Base-by-base conservation (phyloP, 2,329 filamentous ascomycete species). In the Albophoma yamanashiensis region DNA sequence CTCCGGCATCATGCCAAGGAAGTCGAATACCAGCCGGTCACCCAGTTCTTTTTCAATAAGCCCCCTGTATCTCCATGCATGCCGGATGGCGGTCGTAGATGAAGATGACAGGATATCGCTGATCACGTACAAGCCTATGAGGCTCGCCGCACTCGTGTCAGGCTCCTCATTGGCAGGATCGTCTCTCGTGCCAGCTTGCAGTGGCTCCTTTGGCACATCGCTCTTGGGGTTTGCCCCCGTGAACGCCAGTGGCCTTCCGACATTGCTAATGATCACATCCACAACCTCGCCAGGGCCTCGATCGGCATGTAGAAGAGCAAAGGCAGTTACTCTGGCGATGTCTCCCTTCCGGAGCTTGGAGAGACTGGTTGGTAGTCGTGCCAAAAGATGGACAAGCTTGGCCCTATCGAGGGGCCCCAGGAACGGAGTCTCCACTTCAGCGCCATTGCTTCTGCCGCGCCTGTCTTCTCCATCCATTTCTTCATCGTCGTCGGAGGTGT, bases 231-330 rank as follows among this genome's bases (percentile, higher is more conserved):
- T 92, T 31, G 89, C 89, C 8, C 82, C 82, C 1, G 86, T 90
- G 64, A 88, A 84, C 7, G 86, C 82, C 61, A 95, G 85, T 0
- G 94, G 94, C 58, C 82, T 84, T 61, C 89, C 80, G 40, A 97
- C 80, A 67, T 99, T 97, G 1, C 86, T 81, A 0, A 96, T 83
- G 43, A 97, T 86, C 74, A 96, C 84, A 57, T 93, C 84, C n/a
- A 96, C 92, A 42, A 97, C 88, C 75, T 97, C 94, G 64, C 95
- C 89, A 15, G 91, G 89, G 20, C 92, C 94, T 25, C 86, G 82
- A 45, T 88, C 90, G 1, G 92, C 89, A 70, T 97, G 91, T 2
- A 87, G 88, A 60, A 97, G 91, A 15, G 92, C 92, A 73, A 97
- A 97, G 3, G 88, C 83, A 1, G 92, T 93, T 2, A 97, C 81